Evolutionary conservation across 495 filamentous ascomycete species (phyloP).

Genomic region (Xylaria flabelliformis): DNA sequence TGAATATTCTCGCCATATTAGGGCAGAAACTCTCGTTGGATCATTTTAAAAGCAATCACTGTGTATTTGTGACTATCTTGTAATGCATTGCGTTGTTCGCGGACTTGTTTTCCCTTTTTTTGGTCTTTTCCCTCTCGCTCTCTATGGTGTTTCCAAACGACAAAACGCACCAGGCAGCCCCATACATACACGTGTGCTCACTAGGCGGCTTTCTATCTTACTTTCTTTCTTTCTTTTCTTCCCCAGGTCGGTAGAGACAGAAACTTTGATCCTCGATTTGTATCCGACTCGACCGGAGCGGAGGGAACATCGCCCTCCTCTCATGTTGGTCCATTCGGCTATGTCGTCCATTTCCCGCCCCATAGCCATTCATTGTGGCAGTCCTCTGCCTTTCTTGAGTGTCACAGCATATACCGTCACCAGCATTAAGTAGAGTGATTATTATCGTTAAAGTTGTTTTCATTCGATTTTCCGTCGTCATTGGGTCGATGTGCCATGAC

Average conservation of each 20-base stretch:
- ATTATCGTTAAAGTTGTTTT: slow-evolving; percentile 1
- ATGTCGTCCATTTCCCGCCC: not conserved
- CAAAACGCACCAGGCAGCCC: slow-evolving; percentile 9
- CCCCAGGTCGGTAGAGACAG: slow-evolving; percentile 14
- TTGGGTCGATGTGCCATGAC: not conserved
- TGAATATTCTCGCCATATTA: not conserved
- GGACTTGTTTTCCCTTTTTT: not conserved
- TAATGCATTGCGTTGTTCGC: not conserved
- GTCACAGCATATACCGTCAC: slow-evolving; percentile 8
- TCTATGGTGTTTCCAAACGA: slow-evolving; percentile 5
- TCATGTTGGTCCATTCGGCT: slow-evolving; percentile 4
- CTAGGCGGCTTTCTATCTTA: not conserved
- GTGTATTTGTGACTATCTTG: not conserved
- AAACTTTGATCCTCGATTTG: slow-evolving; percentile 9
- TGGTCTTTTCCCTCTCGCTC: slow-evolving; percentile 9
- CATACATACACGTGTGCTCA: slow-evolving; percentile 13
- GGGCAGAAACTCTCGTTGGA: not conserved
- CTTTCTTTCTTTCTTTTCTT: not conserved
- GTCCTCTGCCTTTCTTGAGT: not conserved
- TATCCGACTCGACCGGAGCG: not conserved
- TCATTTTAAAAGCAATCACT: not conserved
- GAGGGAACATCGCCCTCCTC: slow-evolving; percentile 6
- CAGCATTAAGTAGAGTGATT: not conserved
- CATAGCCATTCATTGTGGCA: not conserved
- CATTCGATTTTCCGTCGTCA: not conserved